These are phyloP conservation scores for Colletotrichum truncatum DNA, from an alignment of 2,329 filamentous ascomycete genomes.

Conservation along the genomic window DNA sequence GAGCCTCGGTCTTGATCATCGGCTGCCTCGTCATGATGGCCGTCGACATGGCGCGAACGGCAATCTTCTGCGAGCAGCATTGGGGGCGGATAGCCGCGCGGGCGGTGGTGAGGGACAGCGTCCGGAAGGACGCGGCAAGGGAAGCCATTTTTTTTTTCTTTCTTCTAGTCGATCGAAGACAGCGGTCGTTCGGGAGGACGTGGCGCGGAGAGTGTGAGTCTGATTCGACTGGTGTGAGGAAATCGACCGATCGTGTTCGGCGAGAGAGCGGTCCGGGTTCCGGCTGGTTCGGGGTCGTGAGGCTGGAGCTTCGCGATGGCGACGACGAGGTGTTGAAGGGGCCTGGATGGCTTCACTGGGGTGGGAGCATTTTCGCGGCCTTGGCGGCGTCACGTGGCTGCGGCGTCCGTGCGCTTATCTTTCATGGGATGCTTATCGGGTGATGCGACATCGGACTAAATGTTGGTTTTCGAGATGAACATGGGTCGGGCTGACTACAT, in stretches of 20 bases:
- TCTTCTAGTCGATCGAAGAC: not conserved
- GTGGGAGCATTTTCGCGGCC: constrained; percentile 7
- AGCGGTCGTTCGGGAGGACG: not conserved
- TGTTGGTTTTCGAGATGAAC: not conserved
- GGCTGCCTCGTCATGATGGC: constrained; percentile 28
- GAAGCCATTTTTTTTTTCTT: constrained; percentile 22
- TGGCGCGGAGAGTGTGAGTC: not conserved
- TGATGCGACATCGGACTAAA: not conserved
- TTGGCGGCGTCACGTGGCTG: constrained; percentile 1
- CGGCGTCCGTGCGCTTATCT: constrained; percentile 8
- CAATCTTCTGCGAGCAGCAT: not conserved
- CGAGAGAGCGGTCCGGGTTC: too few species aligned
- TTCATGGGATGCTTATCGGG: not conserved
- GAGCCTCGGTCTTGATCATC: constrained; percentile 13
- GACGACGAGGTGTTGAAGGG: not conserved
- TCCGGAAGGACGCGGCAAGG: constrained; percentile 33
- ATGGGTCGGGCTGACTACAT: accelerated
- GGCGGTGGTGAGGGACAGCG: constrained; percentile 32
- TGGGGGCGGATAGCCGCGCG: constrained; percentile 11
- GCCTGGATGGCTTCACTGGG: not conserved
- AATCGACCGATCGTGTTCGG: too few species aligned
- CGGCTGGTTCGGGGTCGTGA: not conserved
- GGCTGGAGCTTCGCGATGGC: not conserved
- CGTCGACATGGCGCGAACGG: constrained; percentile 26
- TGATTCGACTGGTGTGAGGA: too few species aligned